phyloP scores from a whole-genome alignment of 306 rosid species.

The Cicer cuneatum region DNA sequence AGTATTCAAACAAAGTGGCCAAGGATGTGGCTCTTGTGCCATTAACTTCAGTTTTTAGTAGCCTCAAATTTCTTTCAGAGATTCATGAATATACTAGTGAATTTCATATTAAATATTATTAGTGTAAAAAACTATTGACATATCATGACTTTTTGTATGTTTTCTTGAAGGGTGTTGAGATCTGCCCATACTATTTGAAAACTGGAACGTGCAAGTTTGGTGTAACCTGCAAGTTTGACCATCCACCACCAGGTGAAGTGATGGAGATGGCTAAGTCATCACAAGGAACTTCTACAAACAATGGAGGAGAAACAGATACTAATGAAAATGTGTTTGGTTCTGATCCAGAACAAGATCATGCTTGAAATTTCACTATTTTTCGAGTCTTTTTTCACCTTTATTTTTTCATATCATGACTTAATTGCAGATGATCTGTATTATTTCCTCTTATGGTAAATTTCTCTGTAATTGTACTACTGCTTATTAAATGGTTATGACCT shows the following conservation, averaged over 20 bases:
- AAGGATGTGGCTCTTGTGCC: slow-evolving; percentile 2
- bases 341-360: slow-evolving; percentile 40
- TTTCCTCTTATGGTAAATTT: slow-evolving; percentile 31
- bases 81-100: slow-evolving; percentile 1
- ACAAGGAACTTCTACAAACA: slow-evolving; percentile 53
- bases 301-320: slow-evolving; percentile 48
- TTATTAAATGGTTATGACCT: neutral
- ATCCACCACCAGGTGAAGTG: slow-evolving; percentile 98
- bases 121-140: slow-evolving; percentile 12
- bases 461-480: slow-evolving; percentile 17
- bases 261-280: slow-evolving; percentile 63
- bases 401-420: slow-evolving; percentile 1
- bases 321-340: slow-evolving; percentile 41
- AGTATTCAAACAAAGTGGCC: slow-evolving; percentile 8
- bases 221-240: slow-evolving; percentile 90
- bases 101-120: slow-evolving; percentile 18
- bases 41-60: neutral
- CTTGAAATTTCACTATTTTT: slow-evolving; percentile 25
- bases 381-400: neutral
- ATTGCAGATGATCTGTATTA: slow-evolving; percentile 21
- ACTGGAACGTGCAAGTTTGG: slow-evolving; percentile 95
- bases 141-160: slow-evolving; percentile 7
- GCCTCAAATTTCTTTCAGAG: slow-evolving; percentile 6
- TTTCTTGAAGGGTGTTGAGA: slow-evolving; percentile 65
- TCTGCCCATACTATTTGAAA: slow-evolving; percentile 91